A percentile compares a stretch with the other conserved stretches of the same genome.
phyloP scores from a whole-genome alignment of 2,329 filamentous ascomycete species.

The Pseudocercospora musae region DNA sequence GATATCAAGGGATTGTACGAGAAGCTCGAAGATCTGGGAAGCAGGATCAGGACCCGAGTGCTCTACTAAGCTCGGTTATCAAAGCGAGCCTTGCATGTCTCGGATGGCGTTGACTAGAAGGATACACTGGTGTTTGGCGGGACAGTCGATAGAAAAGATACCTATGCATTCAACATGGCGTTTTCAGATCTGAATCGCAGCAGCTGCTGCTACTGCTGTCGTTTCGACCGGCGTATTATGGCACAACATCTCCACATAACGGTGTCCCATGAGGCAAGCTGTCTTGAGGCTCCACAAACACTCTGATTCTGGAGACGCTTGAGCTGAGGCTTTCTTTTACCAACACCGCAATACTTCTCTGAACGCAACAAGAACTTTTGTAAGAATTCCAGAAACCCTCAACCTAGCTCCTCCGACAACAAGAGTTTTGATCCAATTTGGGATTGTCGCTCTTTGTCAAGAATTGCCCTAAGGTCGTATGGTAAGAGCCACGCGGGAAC shows the following conservation, averaged over 20 bases:
- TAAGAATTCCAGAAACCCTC: no score
- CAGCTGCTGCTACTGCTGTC: background rate
- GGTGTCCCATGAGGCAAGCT: no score
- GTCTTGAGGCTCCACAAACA: no score
- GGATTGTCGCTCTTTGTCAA: no score
- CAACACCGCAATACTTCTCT: no score
- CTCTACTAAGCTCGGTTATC: slow-evolving; percentile 37
- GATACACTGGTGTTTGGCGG: background rate
- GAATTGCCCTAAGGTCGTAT: no score
- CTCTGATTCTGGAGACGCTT: no score
- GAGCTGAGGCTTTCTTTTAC: no score
- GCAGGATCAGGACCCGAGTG: slow-evolving; percentile 47
- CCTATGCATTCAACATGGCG: slow-evolving; percentile 21
- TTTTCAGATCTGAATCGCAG: background rate
- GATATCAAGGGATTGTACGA: slow-evolving; percentile 87
- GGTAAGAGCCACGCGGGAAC: no score
- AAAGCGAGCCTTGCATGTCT: background rate
- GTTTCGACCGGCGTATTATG: background rate
- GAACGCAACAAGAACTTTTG: no score
- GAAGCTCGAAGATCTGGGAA: slow-evolving; percentile 68
- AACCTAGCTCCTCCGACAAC: no score
- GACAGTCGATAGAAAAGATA: slow-evolving; percentile 6
- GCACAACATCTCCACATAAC: background rate
- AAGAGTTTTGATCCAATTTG: no score
- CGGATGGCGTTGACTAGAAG: background rate